Evolutionary conservation across 805 yeast genomes (phyloP), one percentile per base, ranked within the genome.

Genomic region (Nakazawaea ambrosiae): DNA sequence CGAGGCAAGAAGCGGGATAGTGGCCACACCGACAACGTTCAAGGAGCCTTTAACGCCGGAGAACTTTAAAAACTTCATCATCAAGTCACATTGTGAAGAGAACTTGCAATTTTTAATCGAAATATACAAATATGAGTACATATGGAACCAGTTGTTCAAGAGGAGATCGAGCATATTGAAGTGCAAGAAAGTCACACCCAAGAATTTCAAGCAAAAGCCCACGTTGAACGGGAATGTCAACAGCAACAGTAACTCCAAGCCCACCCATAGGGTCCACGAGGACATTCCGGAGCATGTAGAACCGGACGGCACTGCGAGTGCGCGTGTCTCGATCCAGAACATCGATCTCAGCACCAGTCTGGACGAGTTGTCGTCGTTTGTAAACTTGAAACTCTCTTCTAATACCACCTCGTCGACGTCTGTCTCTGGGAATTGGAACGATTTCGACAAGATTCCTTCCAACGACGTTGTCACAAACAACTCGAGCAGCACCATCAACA

Each of bases 101-200:
- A 69, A 66, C 49, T 54, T 70, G 28, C 49, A 57, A 31, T 70
- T 70, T 42, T 49, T 70, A 22, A 57, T 69, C 4, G 68, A 65
- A 39, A 66, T 69, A 14, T 68, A 50, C 49, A 63, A 61, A 34
- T 70, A 70, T 49, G 74, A 70, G 44, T 57, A 62, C 49, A 57
- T 56, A 36, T 66, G 65, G 58, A 67, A 64, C 39, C 41, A 44
- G 31, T 40, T 51, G 6, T 57, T 55, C 47, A 53, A 55, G 33
- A 47, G 58, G 31, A 49, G 56, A 31, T 52, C 51, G 15, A 54
- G 59, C 6, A 50, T 55, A 4, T 39, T 57, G 33, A 55, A 54
- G 39, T 55, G 60, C 35, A 50, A 53, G 17, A 37, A 27, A 8
- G n/a, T n/a, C n/a, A n/a, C n/a, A n/a, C n/a, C n/a, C n/a, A n/a